These are phyloP conservation scores for Logfia minima DNA, from an alignment of 129 eudicot species.

Conservation along the genomic window DNA sequence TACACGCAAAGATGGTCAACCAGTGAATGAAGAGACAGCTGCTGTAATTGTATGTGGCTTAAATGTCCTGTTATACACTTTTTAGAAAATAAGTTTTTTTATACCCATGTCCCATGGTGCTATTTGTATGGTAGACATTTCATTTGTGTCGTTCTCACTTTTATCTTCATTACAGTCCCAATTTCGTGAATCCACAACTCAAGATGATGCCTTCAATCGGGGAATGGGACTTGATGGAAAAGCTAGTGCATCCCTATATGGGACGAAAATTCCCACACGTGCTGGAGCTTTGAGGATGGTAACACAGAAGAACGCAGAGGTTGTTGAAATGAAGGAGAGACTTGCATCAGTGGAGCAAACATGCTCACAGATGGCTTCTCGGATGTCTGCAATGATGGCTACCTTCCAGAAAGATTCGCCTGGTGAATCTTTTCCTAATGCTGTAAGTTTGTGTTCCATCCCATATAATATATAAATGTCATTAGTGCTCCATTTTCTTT, in stretches of 20 bases:
- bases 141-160: too few relatives aligned
- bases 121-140: background rate
- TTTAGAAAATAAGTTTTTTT: background rate
- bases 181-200: slow-evolving; percentile 39
- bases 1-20: slow-evolving; percentile 54
- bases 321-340: slow-evolving; percentile 49
- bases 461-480: slow-evolving; percentile 9
- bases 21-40: slow-evolving; percentile 55
- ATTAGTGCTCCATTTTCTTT: too few relatives aligned
- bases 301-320: slow-evolving; percentile 44
- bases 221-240: slow-evolving; percentile 32
- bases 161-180: slow-evolving; percentile 34
- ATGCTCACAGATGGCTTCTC: slow-evolving; percentile 57
- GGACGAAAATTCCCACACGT: slow-evolving; percentile 31
- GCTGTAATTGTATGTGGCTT: slow-evolving; percentile 45
- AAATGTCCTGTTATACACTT: background rate
- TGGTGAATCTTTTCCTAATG: slow-evolving; percentile 24
- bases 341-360: slow-evolving; percentile 53
- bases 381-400: slow-evolving; percentile 57
- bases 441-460: slow-evolving; percentile 25
- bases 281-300: slow-evolving; percentile 48
- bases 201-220: slow-evolving; percentile 18
- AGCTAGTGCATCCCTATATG: slow-evolving; percentile 17
- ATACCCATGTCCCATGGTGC: background rate
- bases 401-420: slow-evolving; percentile 35